A percentile compares a stretch with the other conserved stretches of the same genome.
Conservation (phyloP, 441 rosid genomes). For the Erodium moschatum region DNA sequence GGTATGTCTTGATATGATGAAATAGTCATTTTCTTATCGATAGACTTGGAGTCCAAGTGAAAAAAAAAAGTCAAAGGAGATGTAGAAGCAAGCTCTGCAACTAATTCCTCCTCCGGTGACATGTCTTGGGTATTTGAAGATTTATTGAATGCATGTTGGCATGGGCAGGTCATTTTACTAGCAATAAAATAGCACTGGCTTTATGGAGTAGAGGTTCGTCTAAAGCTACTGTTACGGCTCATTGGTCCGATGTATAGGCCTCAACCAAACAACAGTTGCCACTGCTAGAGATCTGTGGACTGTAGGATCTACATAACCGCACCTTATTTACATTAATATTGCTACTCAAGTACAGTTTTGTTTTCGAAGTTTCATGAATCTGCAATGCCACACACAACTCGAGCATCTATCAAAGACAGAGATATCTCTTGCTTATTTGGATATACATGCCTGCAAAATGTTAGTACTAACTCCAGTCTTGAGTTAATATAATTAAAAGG, state of each 20-base stretch:
- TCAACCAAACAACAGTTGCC: conserved; percentile 5
- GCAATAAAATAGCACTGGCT: conserved; percentile 14
- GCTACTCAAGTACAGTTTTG: neutral
- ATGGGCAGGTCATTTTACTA: conserved; percentile 21
- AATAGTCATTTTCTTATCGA: conserved; percentile 1
- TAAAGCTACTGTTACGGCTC: conserved; percentile 15
- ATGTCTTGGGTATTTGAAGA: neutral
- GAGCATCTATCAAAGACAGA: no score
- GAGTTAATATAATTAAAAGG: no score
- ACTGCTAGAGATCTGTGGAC: conserved; percentile 19
- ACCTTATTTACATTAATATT: neutral
- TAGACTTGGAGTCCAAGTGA: conserved; percentile 20
- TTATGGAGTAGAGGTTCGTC: conserved; percentile 22
- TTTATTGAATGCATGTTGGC: conserved; percentile 2
- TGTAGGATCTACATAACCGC: conserved; percentile 6
- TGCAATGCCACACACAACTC: neutral
- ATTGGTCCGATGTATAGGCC: conserved; percentile 20
- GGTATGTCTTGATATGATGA: neutral
- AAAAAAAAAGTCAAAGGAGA: conserved; percentile 13
- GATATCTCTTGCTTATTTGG: no score
- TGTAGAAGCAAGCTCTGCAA: conserved; percentile 8
- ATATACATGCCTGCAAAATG: no score
- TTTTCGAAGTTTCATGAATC: neutral
- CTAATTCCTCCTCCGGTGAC: neutral
- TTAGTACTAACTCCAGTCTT: no score